These are phyloP conservation scores for Exserohilum turcica DNA, from an alignment of 2,329 filamentous ascomycete genomes.

Conservation along the genomic window DNA sequence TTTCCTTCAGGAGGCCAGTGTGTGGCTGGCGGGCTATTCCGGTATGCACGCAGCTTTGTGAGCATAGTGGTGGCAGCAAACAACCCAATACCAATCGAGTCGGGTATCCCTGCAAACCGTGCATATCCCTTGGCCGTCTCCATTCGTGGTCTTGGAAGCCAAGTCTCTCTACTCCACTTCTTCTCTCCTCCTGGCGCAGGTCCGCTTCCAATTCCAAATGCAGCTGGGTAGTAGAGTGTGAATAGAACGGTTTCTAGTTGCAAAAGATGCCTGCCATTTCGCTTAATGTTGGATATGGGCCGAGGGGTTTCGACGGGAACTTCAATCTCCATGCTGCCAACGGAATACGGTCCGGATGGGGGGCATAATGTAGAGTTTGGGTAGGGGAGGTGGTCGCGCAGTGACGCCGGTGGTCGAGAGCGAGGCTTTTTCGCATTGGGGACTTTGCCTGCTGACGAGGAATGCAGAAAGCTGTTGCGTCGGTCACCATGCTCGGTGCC, in stretches of 20 bases:
- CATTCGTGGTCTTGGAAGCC: conserved; percentile 64
- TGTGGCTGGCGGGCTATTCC: conserved; percentile 64
- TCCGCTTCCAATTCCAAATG: conserved; percentile 50
- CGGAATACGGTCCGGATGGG: conserved; percentile 59
- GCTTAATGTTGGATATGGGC: conserved; percentile 57
- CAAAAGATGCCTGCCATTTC: conserved; percentile 55
- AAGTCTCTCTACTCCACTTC: conserved; percentile 61
- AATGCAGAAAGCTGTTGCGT: conserved; percentile 23
- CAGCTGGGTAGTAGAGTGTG: conserved; percentile 68
- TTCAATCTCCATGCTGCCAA: conserved; percentile 60
- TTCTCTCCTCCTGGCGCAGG: conserved; percentile 49
- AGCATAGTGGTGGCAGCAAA: conserved; percentile 65
- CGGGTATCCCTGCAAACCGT: conserved; percentile 62
- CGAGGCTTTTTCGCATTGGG: conserved; percentile 56
- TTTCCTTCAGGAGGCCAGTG: conserved; percentile 58
- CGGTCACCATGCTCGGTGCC: conserved; percentile 25
- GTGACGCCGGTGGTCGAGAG: conserved; percentile 52
- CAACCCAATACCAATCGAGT: conserved; percentile 55
- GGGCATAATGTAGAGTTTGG: conserved; percentile 54
- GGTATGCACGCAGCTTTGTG: conserved; percentile 67
- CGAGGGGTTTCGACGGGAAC: conserved; percentile 56
- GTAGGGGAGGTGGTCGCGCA: conserved; percentile 56
- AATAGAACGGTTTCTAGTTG: conserved; percentile 66
- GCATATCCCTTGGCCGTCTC: conserved; percentile 65
- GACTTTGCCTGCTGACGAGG: conserved; percentile 35